phyloP scores from a whole-genome alignment of 2,329 filamentous ascomycete genomes.

The Trichoderma polysporum region DNA sequence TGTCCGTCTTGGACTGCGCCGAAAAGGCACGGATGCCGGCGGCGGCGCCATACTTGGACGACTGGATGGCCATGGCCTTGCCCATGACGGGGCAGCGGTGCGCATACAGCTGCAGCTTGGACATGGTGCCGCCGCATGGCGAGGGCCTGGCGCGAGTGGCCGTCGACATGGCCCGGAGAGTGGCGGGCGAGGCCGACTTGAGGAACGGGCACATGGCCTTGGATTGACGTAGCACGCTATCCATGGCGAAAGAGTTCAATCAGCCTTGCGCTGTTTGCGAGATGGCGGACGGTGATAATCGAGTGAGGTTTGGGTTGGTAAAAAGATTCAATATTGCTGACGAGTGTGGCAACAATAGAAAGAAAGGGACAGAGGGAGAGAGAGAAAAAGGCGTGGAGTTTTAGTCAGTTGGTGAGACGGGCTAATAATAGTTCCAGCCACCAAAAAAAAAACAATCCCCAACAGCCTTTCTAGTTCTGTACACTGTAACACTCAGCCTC shows the following conservation, averaged over 20 bases:
- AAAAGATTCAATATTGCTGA: not conserved
- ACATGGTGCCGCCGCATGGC: constrained; percentile 88
- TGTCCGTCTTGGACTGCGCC: constrained; percentile 50
- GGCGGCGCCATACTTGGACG: constrained; percentile 53
- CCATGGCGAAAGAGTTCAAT: constrained; percentile 59
- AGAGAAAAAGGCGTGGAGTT: not conserved
- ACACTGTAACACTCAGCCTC: not conserved
- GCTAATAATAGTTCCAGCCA: not conserved
- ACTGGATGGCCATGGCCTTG: constrained; percentile 90
- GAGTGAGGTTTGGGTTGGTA: not conserved
- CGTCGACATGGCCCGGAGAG: constrained; percentile 84
- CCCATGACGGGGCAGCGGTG: constrained; percentile 98
- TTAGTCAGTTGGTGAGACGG: constrained; percentile 6
- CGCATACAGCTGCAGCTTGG: constrained; percentile 90
- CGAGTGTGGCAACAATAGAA: constrained; percentile 1
- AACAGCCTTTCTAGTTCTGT: not conserved
- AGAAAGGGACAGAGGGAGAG: not conserved
- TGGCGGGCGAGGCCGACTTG: constrained; percentile 88
- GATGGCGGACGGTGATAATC: not conserved
- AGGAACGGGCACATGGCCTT: constrained; percentile 97
- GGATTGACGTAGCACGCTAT: constrained; percentile 90
- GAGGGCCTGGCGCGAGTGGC: constrained; percentile 65
- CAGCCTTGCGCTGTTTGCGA: not conserved
- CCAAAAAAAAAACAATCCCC: not conserved
- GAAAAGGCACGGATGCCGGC: constrained; percentile 53